phyloP scores from a whole-genome alignment of 495 filamentous ascomycete species.

The Xanthoparmelia taractica region DNA sequence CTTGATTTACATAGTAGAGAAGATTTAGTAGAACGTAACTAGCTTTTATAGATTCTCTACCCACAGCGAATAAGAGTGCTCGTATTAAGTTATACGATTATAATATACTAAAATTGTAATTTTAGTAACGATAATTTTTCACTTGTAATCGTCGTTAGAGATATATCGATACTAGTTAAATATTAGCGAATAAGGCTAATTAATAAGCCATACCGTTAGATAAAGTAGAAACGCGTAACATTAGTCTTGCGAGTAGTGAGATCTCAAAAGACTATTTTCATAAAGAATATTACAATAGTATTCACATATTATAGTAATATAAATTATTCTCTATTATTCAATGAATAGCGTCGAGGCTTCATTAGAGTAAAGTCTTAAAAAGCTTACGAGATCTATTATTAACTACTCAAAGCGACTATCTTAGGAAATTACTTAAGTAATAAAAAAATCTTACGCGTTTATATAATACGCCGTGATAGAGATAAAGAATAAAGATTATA shows the following conservation, averaged over 20 bases:
- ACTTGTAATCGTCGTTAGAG: neutral
- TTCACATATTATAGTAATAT: no score
- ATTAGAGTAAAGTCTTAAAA: no score
- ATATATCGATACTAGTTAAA: neutral
- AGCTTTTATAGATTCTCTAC: neutral
- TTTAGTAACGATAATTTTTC: constrained; percentile 1
- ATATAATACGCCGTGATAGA: neutral
- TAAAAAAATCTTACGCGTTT: neutral
- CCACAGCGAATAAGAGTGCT: constrained; percentile 5
- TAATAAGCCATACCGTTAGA: neutral
- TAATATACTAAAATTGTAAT: constrained; percentile 6
- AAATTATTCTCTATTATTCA: no score
- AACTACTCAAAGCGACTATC: neutral
- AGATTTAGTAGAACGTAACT: constrained; percentile 2
- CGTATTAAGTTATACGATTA: constrained; percentile 1
- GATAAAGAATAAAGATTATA: constrained; percentile 32
- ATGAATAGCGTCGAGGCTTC: no score
- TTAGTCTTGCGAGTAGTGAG: neutral
- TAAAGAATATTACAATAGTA: no score
- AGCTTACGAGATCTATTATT: neutral
- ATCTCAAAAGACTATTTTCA: neutral
- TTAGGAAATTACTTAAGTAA: neutral
- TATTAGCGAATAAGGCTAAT: neutral
- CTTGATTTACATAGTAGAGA: constrained; percentile 1
- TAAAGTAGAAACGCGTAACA: neutral